Base-by-base conservation (phyloP, 2,329 filamentous ascomycete genomes). In the Pseudogymnoascus sp. region DNA sequence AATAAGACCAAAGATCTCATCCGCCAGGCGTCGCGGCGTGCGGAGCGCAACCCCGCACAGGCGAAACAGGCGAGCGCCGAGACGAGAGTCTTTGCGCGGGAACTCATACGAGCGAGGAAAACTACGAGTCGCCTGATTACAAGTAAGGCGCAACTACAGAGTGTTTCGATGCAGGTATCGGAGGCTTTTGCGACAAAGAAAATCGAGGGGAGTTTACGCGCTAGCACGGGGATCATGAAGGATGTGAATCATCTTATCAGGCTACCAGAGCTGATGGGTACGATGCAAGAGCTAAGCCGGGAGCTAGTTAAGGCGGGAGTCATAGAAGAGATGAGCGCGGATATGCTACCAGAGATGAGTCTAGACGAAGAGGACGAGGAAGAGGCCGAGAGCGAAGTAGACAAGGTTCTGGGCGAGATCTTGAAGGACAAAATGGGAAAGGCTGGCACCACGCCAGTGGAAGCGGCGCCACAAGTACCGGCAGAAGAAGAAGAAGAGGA, bases 151-250 rank as follows among this genome's bases (percentile, higher is more conserved):
- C 94, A 97, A 77, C 84, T 99, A 58, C 87, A 88, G 73, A 93
- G 89, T 68, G 93, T 99, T 44, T 88, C 93, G 76, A 96, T 97
- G 92, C 94, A 97, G 77, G 93, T 99, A 71, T 91, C 92, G 71
- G 93, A 97, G 78, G 92, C 94, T 1, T 97, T 97, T 75, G 90
- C 91, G 1, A 88, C 97, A 70, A 87, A 91, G 68, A 96, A 96
- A 81, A 97, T 99, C 66, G 92, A 97, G 77, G 93, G 92, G 51
- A 92, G 88, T 71, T 92, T 99, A 71, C 84, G 85, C 68, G 88
- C 89, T 42, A 91, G 87, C 69, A 92, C 93, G 7, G 89, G 90
- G 48, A 92, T 99, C 68, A 97, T 99, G 94, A 93, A 92, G 77
- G 92, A 97, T 74, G 91, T 99, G 64, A 97, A 97, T 75, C 84